Conservation (phyloP, 495 filamentous ascomycete species). For the Endocarpon pusillum region DNA sequence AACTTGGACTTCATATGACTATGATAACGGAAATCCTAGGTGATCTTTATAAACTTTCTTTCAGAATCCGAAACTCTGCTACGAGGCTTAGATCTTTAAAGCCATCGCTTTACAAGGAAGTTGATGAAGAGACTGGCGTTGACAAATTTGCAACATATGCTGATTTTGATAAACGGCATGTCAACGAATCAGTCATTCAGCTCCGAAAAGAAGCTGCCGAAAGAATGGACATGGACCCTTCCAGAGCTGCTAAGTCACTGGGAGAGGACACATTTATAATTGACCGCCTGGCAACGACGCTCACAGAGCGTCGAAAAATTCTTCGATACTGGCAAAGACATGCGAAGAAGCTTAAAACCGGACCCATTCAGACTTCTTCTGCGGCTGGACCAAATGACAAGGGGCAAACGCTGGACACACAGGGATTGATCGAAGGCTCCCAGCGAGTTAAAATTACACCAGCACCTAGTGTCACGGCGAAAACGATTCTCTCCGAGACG, state of each 20-base stretch:
- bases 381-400: too few relatives aligned
- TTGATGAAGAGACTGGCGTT: slow-evolving; percentile 8
- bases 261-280: slow-evolving; percentile 11
- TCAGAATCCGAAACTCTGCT: slow-evolving; percentile 12
- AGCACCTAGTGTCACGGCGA: neutral
- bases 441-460: neutral
- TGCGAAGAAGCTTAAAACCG: slow-evolving; percentile 8
- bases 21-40: slow-evolving; percentile 9
- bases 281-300: slow-evolving; percentile 9
- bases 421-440: neutral
- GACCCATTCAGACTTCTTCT: too few relatives aligned
- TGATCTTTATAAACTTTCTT: slow-evolving; percentile 10
- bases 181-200: slow-evolving; percentile 5
- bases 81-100: slow-evolving; percentile 8
- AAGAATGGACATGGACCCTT: too few relatives aligned
- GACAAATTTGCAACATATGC: slow-evolving; percentile 6
- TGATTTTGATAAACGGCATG: slow-evolving; percentile 5
- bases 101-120: slow-evolving; percentile 2
- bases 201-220: neutral
- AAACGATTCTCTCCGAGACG: too few relatives aligned
- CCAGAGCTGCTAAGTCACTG: too few relatives aligned
- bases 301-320: slow-evolving; percentile 11
- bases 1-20: too few relatives aligned
- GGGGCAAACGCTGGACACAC: too few relatives aligned
- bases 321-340: slow-evolving; percentile 15